Evolutionary conservation across 2,329 filamentous ascomycete genomes (phyloP), one percentile per base, ranked within the genome.

Genomic region (Ceratocystis harringtonii): DNA sequence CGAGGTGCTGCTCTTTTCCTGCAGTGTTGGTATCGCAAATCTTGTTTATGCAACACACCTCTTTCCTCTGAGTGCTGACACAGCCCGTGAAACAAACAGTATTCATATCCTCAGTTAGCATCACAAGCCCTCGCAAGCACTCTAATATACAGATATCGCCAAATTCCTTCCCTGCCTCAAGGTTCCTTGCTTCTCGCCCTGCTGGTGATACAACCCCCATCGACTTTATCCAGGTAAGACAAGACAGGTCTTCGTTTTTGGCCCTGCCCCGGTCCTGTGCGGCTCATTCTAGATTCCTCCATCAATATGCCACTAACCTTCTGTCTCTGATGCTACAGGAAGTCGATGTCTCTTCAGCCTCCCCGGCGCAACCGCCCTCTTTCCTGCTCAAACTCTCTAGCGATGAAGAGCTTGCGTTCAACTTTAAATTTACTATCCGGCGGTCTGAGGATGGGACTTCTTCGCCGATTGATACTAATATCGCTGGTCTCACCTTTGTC

Each of bases 381-480:
- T 95, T 97, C 74, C 82, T 99, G 62, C 79, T 97, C 66, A 94
- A 95, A 73, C 79, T 99, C 58, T 84, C 80, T 70, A 94, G 92
- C 76, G 91, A 95, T 70, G 94, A 97, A 70, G 94, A 99, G 70
- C 84, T 99, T 65, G 84, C 85, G 69, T 95, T 99, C 76, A 90
- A 87, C 71, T 99, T 97, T 74, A 94, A 89, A 48, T 96, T 97
- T 73, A 81, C 94, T 69, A 80, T 96, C 69, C 78, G 84, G 71
- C 78, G 86, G 72, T 70, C 81, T 28, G 77, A 80, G 45, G 81
- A 82, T 60, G 76, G 79, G 41, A 72, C 79, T 6, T 74, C 78
- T 10, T 61, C 77, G 64, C 70, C 78, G 4, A 73, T 79, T 61
- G 91, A 96, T 71, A 94, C 91, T 1, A 80, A 81, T 65, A 88